Evolutionary conservation across 176 grass and related monocot genomes (phyloP).

Genomic region (Metroxylon sagu): DNA sequence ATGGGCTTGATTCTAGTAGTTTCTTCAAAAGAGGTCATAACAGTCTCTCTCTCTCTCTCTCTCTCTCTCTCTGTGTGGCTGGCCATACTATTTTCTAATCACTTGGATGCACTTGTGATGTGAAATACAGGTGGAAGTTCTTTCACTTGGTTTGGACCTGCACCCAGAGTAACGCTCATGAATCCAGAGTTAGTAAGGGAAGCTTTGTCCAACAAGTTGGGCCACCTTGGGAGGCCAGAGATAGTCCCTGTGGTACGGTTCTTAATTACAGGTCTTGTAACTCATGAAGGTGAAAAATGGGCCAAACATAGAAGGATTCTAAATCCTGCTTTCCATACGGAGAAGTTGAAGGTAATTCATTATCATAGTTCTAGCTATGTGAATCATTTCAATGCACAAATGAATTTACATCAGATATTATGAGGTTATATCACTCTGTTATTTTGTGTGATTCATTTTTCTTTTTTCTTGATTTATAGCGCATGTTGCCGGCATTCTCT

Average conservation of each 20-base stretch:
- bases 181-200: constrained; percentile 40
- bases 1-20: too few relatives aligned
- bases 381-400: too few relatives aligned
- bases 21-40: too few relatives aligned
- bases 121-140: constrained; percentile 32
- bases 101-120: neutral
- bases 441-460: neutral
- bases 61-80: too few relatives aligned
- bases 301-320: constrained; percentile 49
- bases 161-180: constrained; percentile 41
- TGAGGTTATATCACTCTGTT: too few relatives aligned
- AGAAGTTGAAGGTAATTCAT: constrained; percentile 45
- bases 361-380: too few relatives aligned
- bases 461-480: constrained; percentile 11
- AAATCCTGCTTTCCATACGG: constrained; percentile 58
- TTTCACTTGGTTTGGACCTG: constrained; percentile 39
- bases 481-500: constrained; percentile 42
- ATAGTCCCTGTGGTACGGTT: neutral
- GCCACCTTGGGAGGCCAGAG: constrained; percentile 26
- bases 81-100: neutral
- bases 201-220: constrained; percentile 41
- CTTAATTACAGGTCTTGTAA: constrained; percentile 5
- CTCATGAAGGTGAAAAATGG: constrained; percentile 55
- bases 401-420: too few relatives aligned
- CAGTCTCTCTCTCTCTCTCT: too few relatives aligned